phyloP scores from a whole-genome alignment of 108 stramenopile genomes.

The Nannochloropsis granulata region DNA sequence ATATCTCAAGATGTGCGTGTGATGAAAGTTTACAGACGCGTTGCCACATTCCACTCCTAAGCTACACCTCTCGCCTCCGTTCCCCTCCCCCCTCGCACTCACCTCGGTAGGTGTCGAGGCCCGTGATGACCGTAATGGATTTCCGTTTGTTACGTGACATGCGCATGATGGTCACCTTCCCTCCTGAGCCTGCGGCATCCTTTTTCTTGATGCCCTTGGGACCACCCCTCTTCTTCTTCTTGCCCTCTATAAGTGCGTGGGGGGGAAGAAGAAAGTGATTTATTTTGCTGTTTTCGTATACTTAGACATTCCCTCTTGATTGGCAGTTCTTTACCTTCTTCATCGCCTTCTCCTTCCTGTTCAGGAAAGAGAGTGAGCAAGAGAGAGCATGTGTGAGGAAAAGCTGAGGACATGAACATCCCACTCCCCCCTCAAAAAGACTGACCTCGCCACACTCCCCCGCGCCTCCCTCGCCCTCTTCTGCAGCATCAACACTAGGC shows the following conservation, averaged over 20 bases:
- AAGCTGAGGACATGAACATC: background rate
- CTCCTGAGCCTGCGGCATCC: constrained; percentile 37
- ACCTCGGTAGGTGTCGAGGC: constrained; percentile 55
- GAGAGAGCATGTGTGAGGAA: too few species aligned
- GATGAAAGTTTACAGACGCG: too few species aligned
- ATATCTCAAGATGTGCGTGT: too few species aligned
- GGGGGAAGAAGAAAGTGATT: background rate
- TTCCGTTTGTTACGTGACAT: constrained; percentile 57
- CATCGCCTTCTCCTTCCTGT: background rate
- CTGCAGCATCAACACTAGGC: background rate
- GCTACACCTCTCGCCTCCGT: too few species aligned
- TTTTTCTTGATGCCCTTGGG: constrained; percentile 56
- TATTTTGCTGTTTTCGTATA: too few species aligned
- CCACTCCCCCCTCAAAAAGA: background rate
- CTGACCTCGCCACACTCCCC: background rate
- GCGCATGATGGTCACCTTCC: constrained; percentile 61
- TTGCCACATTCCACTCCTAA: too few species aligned
- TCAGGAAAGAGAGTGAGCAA: background rate
- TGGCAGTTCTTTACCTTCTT: background rate
- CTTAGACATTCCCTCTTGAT: too few species aligned
- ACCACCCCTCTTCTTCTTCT: constrained; percentile 45
- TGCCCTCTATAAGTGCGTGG: background rate
- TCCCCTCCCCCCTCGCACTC: background rate
- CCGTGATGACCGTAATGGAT: constrained; percentile 64
- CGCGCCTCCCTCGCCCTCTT: background rate